Base-by-base conservation (phyloP, 305 asterid genomes). In the Rubia peregrina region DNA sequence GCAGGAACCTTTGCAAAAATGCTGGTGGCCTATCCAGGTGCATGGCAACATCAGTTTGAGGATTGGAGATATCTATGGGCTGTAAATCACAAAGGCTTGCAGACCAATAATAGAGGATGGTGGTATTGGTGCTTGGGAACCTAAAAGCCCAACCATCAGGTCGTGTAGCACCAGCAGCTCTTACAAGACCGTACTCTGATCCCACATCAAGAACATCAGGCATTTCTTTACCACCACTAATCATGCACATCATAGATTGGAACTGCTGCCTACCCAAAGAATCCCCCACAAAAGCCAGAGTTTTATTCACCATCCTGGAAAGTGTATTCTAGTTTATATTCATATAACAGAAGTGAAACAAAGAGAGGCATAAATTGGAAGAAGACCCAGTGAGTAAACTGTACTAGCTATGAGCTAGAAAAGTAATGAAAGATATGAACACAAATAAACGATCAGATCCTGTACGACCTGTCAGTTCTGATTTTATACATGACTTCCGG, bases 101-200 rank as follows among this genome's bases (percentile, higher is more conserved):
- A 59, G 98, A 93, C 98, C 98, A 93, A 68, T 93, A 90, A 84
- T 88, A 93, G 60, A 90, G 92, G 75, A 93, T 79, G 41, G 98
- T 93, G 53, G 95, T 89, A 76, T 93, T 88, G 76, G 95, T 84
- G 43, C 57, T 74, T 17, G 94, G 91, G 75, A 93, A 88, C n/a
- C 89, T 82, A 73, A 85, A 93, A 73, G 95, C 98, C 98, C 97
- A 93, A 70, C 98, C 98, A 75, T 91, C 96, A 12, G 98, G 97
- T 51, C 97, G 82, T 9, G 71, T 72, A 38, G 98, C 88, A 63
- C 88, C 90, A 73, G 74, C 90, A 74, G 92, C 86, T 82, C 84
- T 87, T 30, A 91, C 86, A 41, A 91, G 96, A 65, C 98, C 96
- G 21, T 84, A 93, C 74, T 91, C 90, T 6, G 67, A 72, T 17